Evolutionary conservation across 106 monocot genomes (phyloP), one percentile per base, ranked within the genome.

Genomic region (Platanthera zijinensis): DNA sequence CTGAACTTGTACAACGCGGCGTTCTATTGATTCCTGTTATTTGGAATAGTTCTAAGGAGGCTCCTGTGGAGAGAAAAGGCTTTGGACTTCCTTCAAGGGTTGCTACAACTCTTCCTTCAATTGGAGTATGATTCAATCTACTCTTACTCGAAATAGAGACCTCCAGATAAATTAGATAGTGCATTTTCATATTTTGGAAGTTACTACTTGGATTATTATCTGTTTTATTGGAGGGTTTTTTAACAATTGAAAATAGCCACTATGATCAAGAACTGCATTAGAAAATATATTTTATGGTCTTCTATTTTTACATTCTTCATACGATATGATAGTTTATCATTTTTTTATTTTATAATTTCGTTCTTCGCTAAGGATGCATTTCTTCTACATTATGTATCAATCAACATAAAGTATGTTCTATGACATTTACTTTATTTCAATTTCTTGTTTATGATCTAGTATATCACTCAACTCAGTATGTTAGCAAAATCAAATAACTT

Each of bases 21-120:
- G 87, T 97, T 78, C 81, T 97, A 75, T 68, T 97, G 50, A 78
- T 97, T 80, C 96, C 96, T 75, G 79, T 93, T 79, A 85, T 93
- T 32, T 97, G 89, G 87, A 93, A 91, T 80, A 78, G 76, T 48
- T 81, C 83, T 39, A 85, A 53, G 77, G 76, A 76, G 70, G 75
- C 28, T 73, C 30, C 87, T 48, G 50, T 82, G 53, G 88, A 86
- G 78, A 93, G 74, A 80, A 91, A 89, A 73, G 96, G 89, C 28
- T 90, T 87, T 80, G 87, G 91, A 25, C 59, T 72, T 84, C 57
- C 85, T 30, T 12, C 75, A 68, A 91, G 81, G 79, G 73, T 85
- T 72, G 72, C 87, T 56, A 52, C 87, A 21, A 80, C 96, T 52
- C 86, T 93, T 84, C 89, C 93, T 76, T 93, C 93, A 32, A 84